Percentiles rank a stretch among this genome's conserved stretches.
Conservation (phyloP, 2,329 filamentous ascomycete species). For the Sclerotinia trifoliorum region DNA sequence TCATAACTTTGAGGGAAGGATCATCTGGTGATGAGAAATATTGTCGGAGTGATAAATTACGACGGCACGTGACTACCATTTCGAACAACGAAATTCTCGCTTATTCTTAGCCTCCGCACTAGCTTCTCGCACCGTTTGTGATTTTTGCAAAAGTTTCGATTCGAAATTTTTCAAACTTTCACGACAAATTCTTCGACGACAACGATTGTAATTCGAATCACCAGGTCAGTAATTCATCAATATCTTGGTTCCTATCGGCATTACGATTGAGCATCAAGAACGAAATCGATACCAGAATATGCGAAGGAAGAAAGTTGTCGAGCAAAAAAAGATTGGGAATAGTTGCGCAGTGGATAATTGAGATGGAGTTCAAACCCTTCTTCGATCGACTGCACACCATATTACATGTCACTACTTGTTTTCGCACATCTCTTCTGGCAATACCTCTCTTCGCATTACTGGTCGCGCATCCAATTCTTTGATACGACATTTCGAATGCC, state of each 20-base stretch:
- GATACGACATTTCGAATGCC: neutral
- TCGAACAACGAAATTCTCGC: neutral
- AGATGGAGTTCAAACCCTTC: conserved; percentile 11
- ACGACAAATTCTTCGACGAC: conserved; percentile 24
- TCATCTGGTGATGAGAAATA: too few relatives aligned
- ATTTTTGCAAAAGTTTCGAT: conserved; percentile 18
- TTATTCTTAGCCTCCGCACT: conserved; percentile 20
- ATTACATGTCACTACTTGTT: conserved; percentile 11
- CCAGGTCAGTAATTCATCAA: conserved; percentile 46
- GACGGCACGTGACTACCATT: neutral
- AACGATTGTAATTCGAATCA: conserved; percentile 48
- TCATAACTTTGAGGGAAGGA: too few relatives aligned
- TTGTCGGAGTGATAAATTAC: too few relatives aligned
- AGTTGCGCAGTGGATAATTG: conserved; percentile 6
- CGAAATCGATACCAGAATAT: conserved; percentile 5
- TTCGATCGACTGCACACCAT: conserved; percentile 16
- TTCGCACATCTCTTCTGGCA: neutral
- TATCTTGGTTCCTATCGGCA: conserved; percentile 8
- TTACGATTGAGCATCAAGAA: conserved; percentile 10
- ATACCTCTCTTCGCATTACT: neutral
- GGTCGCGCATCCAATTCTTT: conserved; percentile 17
- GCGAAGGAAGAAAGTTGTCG: neutral
- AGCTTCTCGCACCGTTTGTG: conserved; percentile 20
- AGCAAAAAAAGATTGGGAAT: conserved; percentile 14
- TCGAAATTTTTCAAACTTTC: conserved; percentile 13